Base-by-base conservation (phyloP, 2,329 filamentous ascomycete genomes). In the Teratosphaeria zuluensis region DNA sequence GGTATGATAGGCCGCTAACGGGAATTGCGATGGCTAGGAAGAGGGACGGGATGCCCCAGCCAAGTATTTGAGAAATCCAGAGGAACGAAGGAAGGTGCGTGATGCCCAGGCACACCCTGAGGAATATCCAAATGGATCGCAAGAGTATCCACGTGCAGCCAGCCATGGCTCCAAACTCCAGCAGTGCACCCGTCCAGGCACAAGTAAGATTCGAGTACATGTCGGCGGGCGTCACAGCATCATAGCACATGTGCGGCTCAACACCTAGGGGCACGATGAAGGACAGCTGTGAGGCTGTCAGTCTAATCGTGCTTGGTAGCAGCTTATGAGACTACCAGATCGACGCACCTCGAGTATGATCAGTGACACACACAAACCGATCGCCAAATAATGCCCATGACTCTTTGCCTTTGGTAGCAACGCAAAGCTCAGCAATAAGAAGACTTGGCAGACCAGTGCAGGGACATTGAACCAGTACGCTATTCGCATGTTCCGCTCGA, bases 81-180 rank as follows among this genome's bases (percentile, higher is more conserved):
- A 96, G 95, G 73, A 95, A 96, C 66, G 81, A 87, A 51, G 85
- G 82, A 48, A 92, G 91, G 8, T 95, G 88, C 11, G 91, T 84
- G 33, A 92, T 80, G 73, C 96, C 89, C 92, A 92, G 96, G 78
- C 90, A 95, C 63, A 97, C 95, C 74, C 96, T 92, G 24, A 97
- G 84, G 74, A 97, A 92, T 63, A 97, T 86, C 5, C 90, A 95
- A 31, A 96, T 76, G 0, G 92, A 88, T 63, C 92, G 85, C 60
- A 96, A 80, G 70, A 96, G 95, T 63, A 91, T 83, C 92, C 92
- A 99, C 73, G 95, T 85, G 32, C 90, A 84, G 53, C 86, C 89
- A 33, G 84, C 82, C 81, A 92, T 90, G 52, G 92, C 92, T 57
- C 94, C 94, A 32, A 91, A 82, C 55, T 96, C 81, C 55, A 97